Base-by-base conservation (phyloP, 2,329 filamentous ascomycete genomes). In the Xylaria sp. region DNA sequence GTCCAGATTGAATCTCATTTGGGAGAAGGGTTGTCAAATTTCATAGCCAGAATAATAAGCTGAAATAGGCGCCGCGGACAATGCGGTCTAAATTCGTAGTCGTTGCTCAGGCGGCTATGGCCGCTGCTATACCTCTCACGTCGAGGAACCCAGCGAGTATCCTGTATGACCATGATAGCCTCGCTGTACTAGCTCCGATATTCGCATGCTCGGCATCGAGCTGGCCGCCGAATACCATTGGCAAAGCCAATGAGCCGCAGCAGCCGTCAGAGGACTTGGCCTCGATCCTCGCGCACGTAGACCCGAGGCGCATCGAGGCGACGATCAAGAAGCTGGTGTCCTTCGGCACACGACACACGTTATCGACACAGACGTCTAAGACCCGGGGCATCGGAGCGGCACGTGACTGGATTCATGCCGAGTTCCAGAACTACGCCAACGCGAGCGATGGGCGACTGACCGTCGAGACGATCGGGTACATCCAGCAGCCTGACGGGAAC, bases 261-360 rank as follows among this genome's bases (percentile, higher is more conserved):
- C 57, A 33, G 25, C 75, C 75, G 3, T 75, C 75, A 9, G 61
- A 57, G 1, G 72, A 73, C 4, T 69, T 77, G 1, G 62, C 61
- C 33, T 73, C 75, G 39, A 76, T 77, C 17, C 71, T 80, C 0
- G 72, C 75, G 5, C 72, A 74, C 38, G 74, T 80, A 4, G 73
- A 76, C 70, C 60, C 83, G 4, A 73, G 76, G 1, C 81, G 82
- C 49, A 83, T 88, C 69, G 77, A 86, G 71, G 77, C 79, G 9
- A 86, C 79, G 63, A 84, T 88, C 68, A 76, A 78, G 59, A 87
- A 83, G 69, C 81, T 88, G 0, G 85, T 84, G 3, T 83, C 81
- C 17, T 89, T 87, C 68, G 86, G 84, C 31, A 88, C 86, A 5
- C 80, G 86, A 7, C 85, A 88, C 72, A 88, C 86, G 0, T 77